Conservation (phyloP, 2,329 filamentous ascomycete genomes). For the Daldinia eschscholtzii region DNA sequence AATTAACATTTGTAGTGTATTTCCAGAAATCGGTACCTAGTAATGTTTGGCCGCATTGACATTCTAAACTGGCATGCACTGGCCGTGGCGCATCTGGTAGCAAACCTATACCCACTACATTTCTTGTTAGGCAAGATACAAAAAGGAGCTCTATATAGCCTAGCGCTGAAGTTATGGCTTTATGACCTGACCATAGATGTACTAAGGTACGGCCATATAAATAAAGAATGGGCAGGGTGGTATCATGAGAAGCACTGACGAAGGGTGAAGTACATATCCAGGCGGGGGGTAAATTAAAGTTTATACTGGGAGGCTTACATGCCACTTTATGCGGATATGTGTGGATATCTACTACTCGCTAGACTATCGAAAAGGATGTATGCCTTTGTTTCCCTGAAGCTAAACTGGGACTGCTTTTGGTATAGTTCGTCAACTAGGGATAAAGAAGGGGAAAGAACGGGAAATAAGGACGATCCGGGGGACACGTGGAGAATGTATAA, state of each 20-base stretch:
- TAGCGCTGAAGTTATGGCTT: not conserved
- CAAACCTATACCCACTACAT: not conserved
- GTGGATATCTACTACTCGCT: not conserved
- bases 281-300: slow-evolving; percentile 1
- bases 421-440: not conserved
- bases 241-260: not conserved
- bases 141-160: not conserved
- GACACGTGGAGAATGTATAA: not conserved
- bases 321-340: not conserved
- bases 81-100: too few species aligned
- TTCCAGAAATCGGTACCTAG: too few species aligned
- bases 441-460: not conserved
- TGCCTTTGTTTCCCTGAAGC: not conserved
- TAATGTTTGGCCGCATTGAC: not conserved
- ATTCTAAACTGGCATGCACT: not conserved
- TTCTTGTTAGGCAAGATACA: not conserved
- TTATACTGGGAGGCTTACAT: not conserved
- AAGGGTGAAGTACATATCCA: not conserved
- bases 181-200: not conserved
- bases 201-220: not conserved
- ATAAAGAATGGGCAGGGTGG: not conserved
- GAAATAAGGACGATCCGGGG: not conserved
- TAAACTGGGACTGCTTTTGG: slow-evolving; percentile 1
- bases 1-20: not conserved
- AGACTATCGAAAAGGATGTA: not conserved